Base-by-base conservation (phyloP, 2,329 filamentous ascomycete genomes). In the Neofusicoccum sp. region DNA sequence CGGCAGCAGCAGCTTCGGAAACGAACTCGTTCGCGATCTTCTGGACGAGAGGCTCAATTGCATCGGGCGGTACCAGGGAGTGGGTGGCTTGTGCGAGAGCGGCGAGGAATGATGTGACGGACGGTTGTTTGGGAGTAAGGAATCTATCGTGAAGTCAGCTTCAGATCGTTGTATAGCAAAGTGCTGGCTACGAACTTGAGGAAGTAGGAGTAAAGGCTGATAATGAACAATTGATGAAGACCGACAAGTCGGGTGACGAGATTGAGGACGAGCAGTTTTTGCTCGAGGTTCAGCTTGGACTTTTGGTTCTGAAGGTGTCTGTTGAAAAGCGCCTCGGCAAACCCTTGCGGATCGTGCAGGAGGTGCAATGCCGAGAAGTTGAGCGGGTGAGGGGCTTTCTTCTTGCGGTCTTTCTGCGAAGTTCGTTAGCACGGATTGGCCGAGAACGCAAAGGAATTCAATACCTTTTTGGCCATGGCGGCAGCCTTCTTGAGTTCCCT, bases 1-100 rank as follows among this genome's bases (percentile, higher is more conserved):
- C 93, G 3, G 90, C 84, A 0, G 95, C 93, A 0, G 93, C 87
- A 1, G 91, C 95, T 77, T 99, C 95, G 0, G 92, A 96, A 1
- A 99, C 93, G 71, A 99, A 99, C 73, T 99, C 95, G 71, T 98
- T 97, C 33, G 95, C 93, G 68, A 99, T 98, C 78, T 97, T 98
- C 73, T 91, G 88, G 2, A 99, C 81, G 4, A 98, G 79, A 0
- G 95, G 93, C 73, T 98, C 93, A 9, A 99, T 81, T 0, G 88
- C 89, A 79, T 99, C 95, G 0, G 93, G 93, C 0, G 95, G 95
- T 0, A 99, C 93, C 38, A 96, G 83, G 65, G 88, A 89, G 73
- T 99, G 95, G 6, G 91, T 92, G 3, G 90, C 90, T 78, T 98
- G 95, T 0, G 95, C 95, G 60, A 98, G 82, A 9, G 89, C 96